Conservation (phyloP, 2,329 filamentous ascomycete species). For the Colletotrichum acutatum region DNA sequence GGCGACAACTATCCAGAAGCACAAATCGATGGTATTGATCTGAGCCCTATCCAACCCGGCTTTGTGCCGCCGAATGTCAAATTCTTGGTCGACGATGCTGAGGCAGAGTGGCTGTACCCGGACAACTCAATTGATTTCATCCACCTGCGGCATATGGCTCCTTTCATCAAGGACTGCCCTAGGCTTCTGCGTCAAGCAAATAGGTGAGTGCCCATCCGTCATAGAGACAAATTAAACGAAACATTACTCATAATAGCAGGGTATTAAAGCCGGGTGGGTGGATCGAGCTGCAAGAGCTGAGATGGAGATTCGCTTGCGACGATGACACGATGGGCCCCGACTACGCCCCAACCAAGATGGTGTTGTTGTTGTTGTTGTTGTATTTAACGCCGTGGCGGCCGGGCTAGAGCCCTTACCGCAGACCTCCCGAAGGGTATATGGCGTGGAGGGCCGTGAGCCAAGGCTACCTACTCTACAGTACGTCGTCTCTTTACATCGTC, state of each 20-base stretch:
- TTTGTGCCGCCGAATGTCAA: constrained; percentile 39
- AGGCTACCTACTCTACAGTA: no score
- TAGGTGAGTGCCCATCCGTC: background rate
- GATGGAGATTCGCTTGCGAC: background rate
- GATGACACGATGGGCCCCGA: background rate
- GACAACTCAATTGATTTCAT: constrained; percentile 44
- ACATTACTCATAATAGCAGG: background rate
- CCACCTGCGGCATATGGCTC: constrained; percentile 48
- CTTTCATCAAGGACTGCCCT: constrained; percentile 42
- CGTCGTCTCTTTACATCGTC: no score
- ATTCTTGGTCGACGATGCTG: constrained; percentile 42
- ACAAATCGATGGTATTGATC: constrained; percentile 16
- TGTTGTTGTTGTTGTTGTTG: no score
- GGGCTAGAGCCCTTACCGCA: no score
- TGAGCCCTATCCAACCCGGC: constrained; percentile 20
- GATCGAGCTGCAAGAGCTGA: background rate
- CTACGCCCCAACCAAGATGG: background rate
- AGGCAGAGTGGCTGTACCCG: constrained; percentile 39
- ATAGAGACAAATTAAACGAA: background rate
- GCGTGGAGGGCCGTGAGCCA: no score
- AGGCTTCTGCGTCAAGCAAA: background rate
- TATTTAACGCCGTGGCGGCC: no score
- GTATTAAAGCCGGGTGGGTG: background rate
- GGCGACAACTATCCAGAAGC: background rate
- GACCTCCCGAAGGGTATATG: no score